Base-by-base conservation (phyloP, 2,329 filamentous ascomycete genomes). In the Drechslerella coelobrocha region DNA sequence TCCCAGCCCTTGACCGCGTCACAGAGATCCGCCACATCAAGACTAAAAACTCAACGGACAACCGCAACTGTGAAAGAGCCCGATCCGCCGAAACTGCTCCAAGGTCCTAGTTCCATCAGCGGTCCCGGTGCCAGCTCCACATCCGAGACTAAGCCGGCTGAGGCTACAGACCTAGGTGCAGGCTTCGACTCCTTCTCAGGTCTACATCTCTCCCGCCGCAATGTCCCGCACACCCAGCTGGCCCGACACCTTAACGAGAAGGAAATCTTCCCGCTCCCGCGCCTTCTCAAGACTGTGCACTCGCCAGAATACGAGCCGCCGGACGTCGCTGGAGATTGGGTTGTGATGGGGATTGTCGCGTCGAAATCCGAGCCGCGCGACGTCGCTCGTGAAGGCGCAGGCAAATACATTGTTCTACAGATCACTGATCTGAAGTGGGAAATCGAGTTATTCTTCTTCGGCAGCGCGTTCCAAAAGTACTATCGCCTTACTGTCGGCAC, bases 401-500 rank as follows among this genome's bases (percentile, higher is more conserved):
- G 89, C 53, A 97, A 96, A 78, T 99, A 95, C 81, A 97, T 99
- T 90, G 89, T 93, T 1, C 82, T 99, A 72, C 90, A 86, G 1
- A 83, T 99, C 1, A 91, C 90, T 0, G 93, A 99, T 78, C 82
- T 99, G 9, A 89, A 91, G 75, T 96, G 88, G 86, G 91, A 96
- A 75, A 79, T 99, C 10, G 92, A 97, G 73, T 84, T 97, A 43
- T 97, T 92, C 75, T 85, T 99, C 12, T 99, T 99, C 79, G 90
- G 90, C 75, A 87, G 89, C 0, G 95, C 91, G 5, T 97, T 97
- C 76, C 88, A 90, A 14, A 87, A 90, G 60, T 99, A 94, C 81
- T 97, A 93, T 89, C 96, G 96, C 77, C 82, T 97, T n/a, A 88
- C 88, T 0, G 85, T 91, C 1, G 94, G 94, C n/a, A 97, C 92